Evolutionary conservation across 768 basidiomycete species (phyloP).

Genomic region (Leccinellum albellum): DNA sequence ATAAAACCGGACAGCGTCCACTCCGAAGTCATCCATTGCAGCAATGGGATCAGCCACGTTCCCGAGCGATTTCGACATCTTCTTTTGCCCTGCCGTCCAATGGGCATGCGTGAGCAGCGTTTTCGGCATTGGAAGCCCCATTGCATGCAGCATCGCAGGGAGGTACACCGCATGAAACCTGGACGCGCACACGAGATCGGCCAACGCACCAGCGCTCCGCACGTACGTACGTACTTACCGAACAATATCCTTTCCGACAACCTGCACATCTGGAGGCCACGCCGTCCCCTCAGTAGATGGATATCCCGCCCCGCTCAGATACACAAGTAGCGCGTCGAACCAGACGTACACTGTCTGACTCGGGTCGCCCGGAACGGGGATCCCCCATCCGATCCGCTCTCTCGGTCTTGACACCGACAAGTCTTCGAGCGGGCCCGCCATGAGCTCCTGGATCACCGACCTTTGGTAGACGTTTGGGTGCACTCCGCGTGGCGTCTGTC

Average conservation of each 20-base stretch:
- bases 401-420: slow-evolving; percentile 80
- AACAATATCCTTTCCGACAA: no score
- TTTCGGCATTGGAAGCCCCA: slow-evolving; percentile 52
- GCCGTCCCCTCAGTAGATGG: slow-evolving; percentile 14
- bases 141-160: slow-evolving; percentile 77
- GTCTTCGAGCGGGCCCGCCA: slow-evolving; percentile 46
- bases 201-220: no score
- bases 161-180: slow-evolving; percentile 86
- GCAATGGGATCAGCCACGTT: slow-evolving; percentile 82
- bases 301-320: slow-evolving; percentile 80
- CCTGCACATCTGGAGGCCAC: slow-evolving; percentile 83
- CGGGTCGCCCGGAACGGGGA: slow-evolving; percentile 75
- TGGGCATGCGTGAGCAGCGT: slow-evolving; percentile 67
- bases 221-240: no score
- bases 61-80: slow-evolving; percentile 88
- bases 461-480: no score
- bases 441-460: slow-evolving; percentile 46
- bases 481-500: no score
- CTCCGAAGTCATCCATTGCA: slow-evolving; percentile 59
- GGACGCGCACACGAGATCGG: no score
- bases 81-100: slow-evolving; percentile 82
- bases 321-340: slow-evolving; percentile 86
- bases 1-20: no score
- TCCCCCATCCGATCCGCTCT: slow-evolving; percentile 76
- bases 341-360: slow-evolving; percentile 90